phyloP scores from a whole-genome alignment of 1,284 basidiomycete genomes.

The Malassezia dermatis region DNA sequence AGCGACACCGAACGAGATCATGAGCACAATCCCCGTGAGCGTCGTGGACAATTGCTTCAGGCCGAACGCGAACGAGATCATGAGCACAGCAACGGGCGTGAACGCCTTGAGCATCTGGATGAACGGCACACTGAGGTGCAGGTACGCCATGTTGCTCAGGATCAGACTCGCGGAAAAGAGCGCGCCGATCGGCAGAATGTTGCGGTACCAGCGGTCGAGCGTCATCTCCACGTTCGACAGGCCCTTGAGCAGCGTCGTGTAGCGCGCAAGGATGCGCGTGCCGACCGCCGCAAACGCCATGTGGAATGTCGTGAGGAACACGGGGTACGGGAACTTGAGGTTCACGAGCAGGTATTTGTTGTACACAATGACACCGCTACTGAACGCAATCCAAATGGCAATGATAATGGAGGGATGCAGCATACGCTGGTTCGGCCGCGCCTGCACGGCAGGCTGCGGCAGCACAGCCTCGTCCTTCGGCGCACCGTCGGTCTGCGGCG shows the following conservation, averaged over 20 bases:
- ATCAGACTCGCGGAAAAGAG: slow-evolving; percentile 87
- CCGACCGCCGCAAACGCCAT: slow-evolving; percentile 63
- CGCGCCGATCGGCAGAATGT: slow-evolving; percentile 83
- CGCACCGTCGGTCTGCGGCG: not conserved
- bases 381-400: slow-evolving; percentile 79
- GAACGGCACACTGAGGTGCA: slow-evolving; percentile 79
- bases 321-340: slow-evolving; percentile 47
- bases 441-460: slow-evolving; percentile 14
- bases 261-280: slow-evolving; percentile 75
- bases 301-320: slow-evolving; percentile 47
- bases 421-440: slow-evolving; percentile 29
- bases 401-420: slow-evolving; percentile 58
- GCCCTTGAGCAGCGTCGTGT: slow-evolving; percentile 78
- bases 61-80: slow-evolving; percentile 82
- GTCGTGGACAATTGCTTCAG: slow-evolving; percentile 76
- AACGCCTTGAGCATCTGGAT: slow-evolving; percentile 99
- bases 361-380: slow-evolving; percentile 85
- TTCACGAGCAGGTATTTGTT: slow-evolving; percentile 60
- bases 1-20: slow-evolving; percentile 84
- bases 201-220: slow-evolving; percentile 53
- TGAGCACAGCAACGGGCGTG: slow-evolving; percentile 85
- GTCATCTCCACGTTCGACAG: slow-evolving; percentile 70
- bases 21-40: slow-evolving; percentile 70
- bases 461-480: slow-evolving; percentile 7
- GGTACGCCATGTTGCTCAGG: slow-evolving; percentile 85